These are phyloP conservation scores for Leptosphaerulina australis DNA, from an alignment of 2,329 filamentous ascomycete species.

Conservation along the genomic window DNA sequence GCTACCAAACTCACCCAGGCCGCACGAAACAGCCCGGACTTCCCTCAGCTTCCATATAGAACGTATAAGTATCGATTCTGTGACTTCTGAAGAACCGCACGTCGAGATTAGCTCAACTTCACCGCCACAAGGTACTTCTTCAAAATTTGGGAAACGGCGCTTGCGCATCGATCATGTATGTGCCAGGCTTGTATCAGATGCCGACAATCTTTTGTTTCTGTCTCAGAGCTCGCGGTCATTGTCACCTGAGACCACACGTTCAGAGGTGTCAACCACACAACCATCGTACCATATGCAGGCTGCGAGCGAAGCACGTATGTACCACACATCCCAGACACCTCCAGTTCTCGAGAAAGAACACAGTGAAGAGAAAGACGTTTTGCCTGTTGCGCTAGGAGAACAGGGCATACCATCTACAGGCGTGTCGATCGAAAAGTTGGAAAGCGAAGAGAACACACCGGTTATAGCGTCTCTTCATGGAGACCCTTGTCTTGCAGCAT, in stretches of 20 bases:
- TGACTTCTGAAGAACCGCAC: constrained; percentile 47
- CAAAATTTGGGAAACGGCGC: constrained; percentile 69
- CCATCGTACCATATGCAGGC: constrained; percentile 27
- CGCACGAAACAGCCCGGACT: constrained; percentile 57
- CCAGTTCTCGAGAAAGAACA: no score
- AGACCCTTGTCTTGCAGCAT: constrained; percentile 23
- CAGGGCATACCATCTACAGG: constrained; percentile 1
- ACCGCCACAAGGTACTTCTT: constrained; percentile 33
- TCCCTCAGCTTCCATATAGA: constrained; percentile 71
- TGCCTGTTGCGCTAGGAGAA: background rate
- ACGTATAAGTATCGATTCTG: constrained; percentile 69
- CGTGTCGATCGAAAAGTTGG: constrained; percentile 1
- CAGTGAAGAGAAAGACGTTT: no score
- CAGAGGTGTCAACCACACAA: constrained; percentile 40
- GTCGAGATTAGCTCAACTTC: constrained; percentile 29
- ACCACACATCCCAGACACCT: no score
- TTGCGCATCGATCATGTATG: constrained; percentile 68
- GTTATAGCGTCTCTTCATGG: background rate
- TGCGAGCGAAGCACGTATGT: constrained; percentile 7
- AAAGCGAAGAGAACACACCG: background rate
- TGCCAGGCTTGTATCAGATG: constrained; percentile 70
- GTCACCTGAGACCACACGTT: constrained; percentile 61
- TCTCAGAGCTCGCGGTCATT: constrained; percentile 64
- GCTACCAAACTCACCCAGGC: constrained; percentile 60
- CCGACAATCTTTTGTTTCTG: constrained; percentile 67